Percentiles rank a stretch among this genome's conserved stretches.
Evolutionary conservation across 805 yeast genomes (phyloP).

Genomic region (Maudiozyma serrabonitensis): DNA sequence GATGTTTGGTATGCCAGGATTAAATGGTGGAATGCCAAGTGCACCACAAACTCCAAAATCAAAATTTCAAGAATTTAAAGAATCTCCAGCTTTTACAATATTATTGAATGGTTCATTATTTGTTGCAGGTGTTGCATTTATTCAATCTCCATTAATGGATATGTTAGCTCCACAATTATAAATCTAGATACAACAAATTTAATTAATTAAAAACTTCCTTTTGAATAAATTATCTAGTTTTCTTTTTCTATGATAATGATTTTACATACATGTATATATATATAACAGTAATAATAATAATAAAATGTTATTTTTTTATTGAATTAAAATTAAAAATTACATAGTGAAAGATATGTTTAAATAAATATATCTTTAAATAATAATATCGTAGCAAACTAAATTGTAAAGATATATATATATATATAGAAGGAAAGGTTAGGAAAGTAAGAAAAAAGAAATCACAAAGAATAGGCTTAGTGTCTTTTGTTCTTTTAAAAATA

Average conservation of each 20-base stretch:
- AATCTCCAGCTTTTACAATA: conserved; percentile 57
- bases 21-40: conserved; percentile 12
- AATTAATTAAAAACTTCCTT: no score
- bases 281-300: background rate
- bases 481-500: no score
- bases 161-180: conserved; percentile 65
- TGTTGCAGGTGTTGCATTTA: conserved; percentile 63
- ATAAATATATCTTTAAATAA: no score
- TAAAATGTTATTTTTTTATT: background rate
- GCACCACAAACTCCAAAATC: conserved; percentile 23
- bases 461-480: no score
- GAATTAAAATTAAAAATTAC: background rate
- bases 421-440: no score
- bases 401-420: no score
- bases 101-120: conserved; percentile 55
- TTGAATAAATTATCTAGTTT: no score
- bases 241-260: no score
- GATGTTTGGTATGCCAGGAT: conserved; percentile 26
- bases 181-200: no score
- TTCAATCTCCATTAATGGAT: conserved; percentile 73
- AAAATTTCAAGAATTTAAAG: conserved; percentile 42
- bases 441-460: no score
- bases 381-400: no score
- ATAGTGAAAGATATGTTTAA: background rate
- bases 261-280: no score